Evolutionary conservation across 352 stramenopile genomes (phyloP).

Genomic region (Globisporangium megalacanthum): DNA sequence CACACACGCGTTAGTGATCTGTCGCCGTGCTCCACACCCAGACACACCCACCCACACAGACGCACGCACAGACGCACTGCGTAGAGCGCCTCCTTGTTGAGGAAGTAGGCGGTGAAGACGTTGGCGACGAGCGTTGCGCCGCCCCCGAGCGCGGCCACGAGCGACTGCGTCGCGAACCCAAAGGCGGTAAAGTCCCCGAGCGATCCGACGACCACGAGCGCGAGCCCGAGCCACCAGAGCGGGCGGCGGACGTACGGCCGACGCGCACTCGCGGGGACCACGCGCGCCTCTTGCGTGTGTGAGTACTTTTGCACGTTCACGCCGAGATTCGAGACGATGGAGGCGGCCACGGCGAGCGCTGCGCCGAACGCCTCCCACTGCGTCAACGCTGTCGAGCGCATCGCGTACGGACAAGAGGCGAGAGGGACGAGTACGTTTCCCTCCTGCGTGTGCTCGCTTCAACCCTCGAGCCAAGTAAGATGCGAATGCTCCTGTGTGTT

Average conservation of each 20-base stretch:
- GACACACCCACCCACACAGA: neutral
- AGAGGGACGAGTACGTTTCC: neutral
- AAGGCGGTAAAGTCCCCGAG: slow-evolving; percentile 88
- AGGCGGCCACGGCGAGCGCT: slow-evolving; percentile 67
- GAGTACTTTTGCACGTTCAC: slow-evolving; percentile 90
- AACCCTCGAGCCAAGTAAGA: too few species aligned
- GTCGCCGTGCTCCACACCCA: neutral
- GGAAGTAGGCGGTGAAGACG: slow-evolving; percentile 79
- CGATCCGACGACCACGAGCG: slow-evolving; percentile 73
- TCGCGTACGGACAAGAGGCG: neutral
- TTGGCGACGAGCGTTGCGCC: slow-evolving; percentile 86
- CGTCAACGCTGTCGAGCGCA: slow-evolving; percentile 29
- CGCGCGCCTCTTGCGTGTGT: slow-evolving; percentile 51
- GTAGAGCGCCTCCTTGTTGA: slow-evolving; percentile 77
- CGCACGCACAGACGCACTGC: slow-evolving; percentile 21
- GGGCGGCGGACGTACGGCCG: slow-evolving; percentile 80
- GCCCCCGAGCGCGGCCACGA: slow-evolving; percentile 82
- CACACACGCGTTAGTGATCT: neutral
- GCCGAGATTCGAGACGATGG: slow-evolving; percentile 84
- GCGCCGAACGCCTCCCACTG: slow-evolving; percentile 81
- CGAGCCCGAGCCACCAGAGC: slow-evolving; percentile 83
- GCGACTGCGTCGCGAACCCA: slow-evolving; percentile 86
- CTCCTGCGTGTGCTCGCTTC: too few species aligned
- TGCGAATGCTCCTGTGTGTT: too few species aligned
- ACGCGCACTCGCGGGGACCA: slow-evolving; percentile 35